phyloP scores from a whole-genome alignment of 2,329 filamentous ascomycete genomes.

The Cladosporium halotolerans region DNA sequence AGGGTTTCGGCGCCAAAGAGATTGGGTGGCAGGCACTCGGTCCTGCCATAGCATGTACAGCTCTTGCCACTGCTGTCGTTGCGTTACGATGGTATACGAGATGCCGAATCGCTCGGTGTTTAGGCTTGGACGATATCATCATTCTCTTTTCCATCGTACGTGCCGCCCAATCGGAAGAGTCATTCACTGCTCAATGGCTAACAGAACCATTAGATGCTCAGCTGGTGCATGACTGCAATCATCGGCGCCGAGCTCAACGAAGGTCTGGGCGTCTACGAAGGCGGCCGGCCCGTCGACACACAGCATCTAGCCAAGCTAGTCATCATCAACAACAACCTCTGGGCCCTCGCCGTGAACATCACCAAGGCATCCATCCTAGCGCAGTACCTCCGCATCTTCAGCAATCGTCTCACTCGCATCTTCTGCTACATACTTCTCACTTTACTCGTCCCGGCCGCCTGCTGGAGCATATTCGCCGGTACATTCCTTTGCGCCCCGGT shows the following conservation, averaged over 20 bases:
- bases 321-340: constrained; percentile 29
- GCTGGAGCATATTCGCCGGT: constrained; percentile 33
- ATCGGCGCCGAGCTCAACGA: constrained; percentile 21
- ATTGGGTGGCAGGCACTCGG: constrained; percentile 28
- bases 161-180: not conserved
- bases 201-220: constrained; percentile 19
- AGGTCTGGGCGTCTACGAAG: constrained; percentile 21
- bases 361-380: constrained; percentile 45
- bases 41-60: constrained; percentile 27
- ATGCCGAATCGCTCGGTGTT: constrained; percentile 24
- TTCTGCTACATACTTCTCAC: constrained; percentile 35
- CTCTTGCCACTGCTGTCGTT: constrained; percentile 28
- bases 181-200: not conserved
- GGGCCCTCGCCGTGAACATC: constrained; percentile 30
- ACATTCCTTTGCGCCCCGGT: constrained; percentile 38
- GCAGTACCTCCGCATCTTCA: constrained; percentile 45
- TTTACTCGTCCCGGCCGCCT: constrained; percentile 22
- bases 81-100: constrained; percentile 31
- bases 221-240: constrained; percentile 26
- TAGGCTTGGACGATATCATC: constrained; percentile 33
- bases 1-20: constrained; percentile 17
- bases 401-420: constrained; percentile 29
- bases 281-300: constrained; percentile 11
- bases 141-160: constrained; percentile 32
- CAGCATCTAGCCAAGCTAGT: constrained; percentile 24